Evolutionary conservation across 768 basidiomycete genomes (phyloP).

Genomic region (Suillus bovinus): DNA sequence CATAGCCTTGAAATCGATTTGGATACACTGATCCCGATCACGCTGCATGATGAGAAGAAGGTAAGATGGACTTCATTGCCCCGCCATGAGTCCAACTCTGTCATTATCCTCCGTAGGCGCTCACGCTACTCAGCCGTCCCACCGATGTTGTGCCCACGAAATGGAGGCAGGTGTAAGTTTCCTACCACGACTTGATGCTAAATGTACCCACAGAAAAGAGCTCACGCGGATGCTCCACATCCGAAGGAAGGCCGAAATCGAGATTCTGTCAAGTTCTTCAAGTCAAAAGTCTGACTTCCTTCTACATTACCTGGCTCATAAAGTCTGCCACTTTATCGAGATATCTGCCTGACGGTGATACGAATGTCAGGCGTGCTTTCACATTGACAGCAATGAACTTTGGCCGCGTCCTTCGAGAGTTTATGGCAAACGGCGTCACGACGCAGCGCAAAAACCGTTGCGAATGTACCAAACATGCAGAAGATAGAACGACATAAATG

Average conservation of each 20-base stretch:
- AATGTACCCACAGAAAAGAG: slow-evolving; percentile 58
- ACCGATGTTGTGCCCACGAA: slow-evolving; percentile 45
- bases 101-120: slow-evolving; percentile 48
- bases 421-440: neutral
- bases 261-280: slow-evolving; percentile 47
- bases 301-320: slow-evolving; percentile 29
- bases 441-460: neutral
- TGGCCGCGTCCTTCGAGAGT: neutral
- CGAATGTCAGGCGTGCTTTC: neutral
- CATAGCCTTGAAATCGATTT: slow-evolving; percentile 59
- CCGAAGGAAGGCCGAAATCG: slow-evolving; percentile 93
- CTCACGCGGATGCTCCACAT: slow-evolving; percentile 76
- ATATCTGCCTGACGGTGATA: slow-evolving; percentile 19
- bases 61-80: slow-evolving; percentile 33
- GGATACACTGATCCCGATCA: slow-evolving; percentile 68
- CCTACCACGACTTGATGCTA: slow-evolving; percentile 4
- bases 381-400: neutral
- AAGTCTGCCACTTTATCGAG: slow-evolving; percentile 27
- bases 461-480: neutral
- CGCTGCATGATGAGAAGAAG: slow-evolving; percentile 73
- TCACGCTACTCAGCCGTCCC: slow-evolving; percentile 56
- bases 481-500: neutral
- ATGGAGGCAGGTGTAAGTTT: slow-evolving; percentile 58
- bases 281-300: slow-evolving; percentile 19
- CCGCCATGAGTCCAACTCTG: slow-evolving; percentile 2